These are phyloP conservation scores for Mycosphaerella sp. DNA, from an alignment of 2,329 filamentous ascomycete genomes.

Conservation along the genomic window DNA sequence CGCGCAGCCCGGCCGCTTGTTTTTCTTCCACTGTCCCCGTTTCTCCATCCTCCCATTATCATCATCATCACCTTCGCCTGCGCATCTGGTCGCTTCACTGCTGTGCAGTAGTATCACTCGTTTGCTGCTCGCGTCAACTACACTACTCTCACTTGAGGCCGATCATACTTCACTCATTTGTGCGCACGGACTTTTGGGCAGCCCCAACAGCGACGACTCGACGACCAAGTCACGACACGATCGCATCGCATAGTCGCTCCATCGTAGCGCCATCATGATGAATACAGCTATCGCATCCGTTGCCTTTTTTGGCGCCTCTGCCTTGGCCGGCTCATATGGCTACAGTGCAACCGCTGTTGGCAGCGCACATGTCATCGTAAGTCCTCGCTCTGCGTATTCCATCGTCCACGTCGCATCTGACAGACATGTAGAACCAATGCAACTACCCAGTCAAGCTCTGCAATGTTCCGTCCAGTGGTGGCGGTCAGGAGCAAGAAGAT, in stretches of 20 bases:
- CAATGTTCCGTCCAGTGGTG: conserved; percentile 29
- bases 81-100: conserved; percentile 32
- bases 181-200: conserved; percentile 3
- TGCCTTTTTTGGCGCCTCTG: conserved; percentile 23
- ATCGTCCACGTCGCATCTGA: not conserved
- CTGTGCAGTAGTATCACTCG: conserved; percentile 35
- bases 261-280: conserved; percentile 17
- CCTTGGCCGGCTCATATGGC: conserved; percentile 12
- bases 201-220: not conserved
- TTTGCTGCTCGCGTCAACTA: conserved; percentile 28
- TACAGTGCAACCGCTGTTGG: conserved; percentile 22
- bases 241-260: conserved; percentile 2
- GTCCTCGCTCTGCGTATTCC: not conserved
- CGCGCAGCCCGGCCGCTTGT: conserved; percentile 17
- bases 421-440: conserved; percentile 26
- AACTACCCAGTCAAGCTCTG: conserved; percentile 30
- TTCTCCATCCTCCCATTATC: conserved; percentile 22
- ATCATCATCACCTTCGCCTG: conserved; percentile 3
- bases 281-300: conserved; percentile 24
- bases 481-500: conserved; percentile 25
- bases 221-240: conserved; percentile 5
- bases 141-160: conserved; percentile 21
- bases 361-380: conserved; percentile 26
- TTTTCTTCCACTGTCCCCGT: conserved; percentile 20
- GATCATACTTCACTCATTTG: conserved; percentile 24